phyloP scores from a whole-genome alignment of 306 rosid genomes.

The Sphenostylis stenocarpa region DNA sequence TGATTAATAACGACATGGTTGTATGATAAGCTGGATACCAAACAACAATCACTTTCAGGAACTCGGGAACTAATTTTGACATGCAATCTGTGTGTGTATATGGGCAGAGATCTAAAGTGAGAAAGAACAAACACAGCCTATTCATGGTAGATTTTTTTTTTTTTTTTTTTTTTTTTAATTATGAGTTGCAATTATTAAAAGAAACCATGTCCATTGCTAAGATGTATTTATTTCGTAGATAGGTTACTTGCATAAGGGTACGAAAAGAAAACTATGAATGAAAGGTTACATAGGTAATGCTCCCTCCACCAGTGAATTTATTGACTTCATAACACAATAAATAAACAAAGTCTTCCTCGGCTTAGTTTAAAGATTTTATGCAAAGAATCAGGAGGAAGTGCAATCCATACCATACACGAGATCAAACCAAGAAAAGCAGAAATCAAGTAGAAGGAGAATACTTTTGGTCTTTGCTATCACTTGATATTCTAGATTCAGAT shows the following conservation, averaged over 20 bases:
- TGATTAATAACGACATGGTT: not conserved
- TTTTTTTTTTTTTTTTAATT: conserved; percentile 16
- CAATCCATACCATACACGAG: not conserved
- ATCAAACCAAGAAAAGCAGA: not conserved
- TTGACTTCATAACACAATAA: too few relatives aligned
- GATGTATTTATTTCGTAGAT: not conserved
- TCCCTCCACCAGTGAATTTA: not conserved
- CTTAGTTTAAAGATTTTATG: not conserved
- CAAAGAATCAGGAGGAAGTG: not conserved
- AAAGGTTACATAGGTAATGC: conserved; percentile 13
- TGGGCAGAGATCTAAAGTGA: conserved; percentile 9
- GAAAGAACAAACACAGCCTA: conserved; percentile 9
- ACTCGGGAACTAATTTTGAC: conserved; percentile 15
- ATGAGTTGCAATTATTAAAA: not conserved
- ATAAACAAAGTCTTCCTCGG: not conserved
- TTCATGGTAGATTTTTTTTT: not conserved
- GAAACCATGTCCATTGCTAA: not conserved
- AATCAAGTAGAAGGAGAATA: not conserved
- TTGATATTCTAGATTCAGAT: conserved; percentile 8
- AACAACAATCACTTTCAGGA: conserved; percentile 5
- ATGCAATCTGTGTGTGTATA: not conserved
- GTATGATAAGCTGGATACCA: conserved; percentile 23
- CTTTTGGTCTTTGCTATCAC: not conserved
- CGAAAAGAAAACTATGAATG: conserved; percentile 17
- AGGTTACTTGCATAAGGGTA: conserved; percentile 9